Base-by-base conservation (phyloP, 2,329 filamentous ascomycete species). In the Lasiodiplodia theobromae region DNA sequence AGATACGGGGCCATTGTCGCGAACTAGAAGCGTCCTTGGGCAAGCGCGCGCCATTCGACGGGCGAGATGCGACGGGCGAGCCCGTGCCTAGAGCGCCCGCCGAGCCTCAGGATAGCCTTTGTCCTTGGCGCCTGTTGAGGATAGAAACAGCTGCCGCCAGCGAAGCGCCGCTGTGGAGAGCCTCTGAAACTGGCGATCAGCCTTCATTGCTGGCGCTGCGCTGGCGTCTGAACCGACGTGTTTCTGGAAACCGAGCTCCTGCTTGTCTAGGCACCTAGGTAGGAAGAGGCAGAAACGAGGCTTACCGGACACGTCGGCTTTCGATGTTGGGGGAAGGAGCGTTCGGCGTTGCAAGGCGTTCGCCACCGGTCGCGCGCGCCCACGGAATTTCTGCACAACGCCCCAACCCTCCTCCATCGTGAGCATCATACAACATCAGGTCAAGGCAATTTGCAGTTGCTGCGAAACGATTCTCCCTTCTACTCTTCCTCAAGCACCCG, bases 401-500 rank as follows among this genome's bases (percentile, higher is more conserved):
- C 8, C 58, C n/a, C 40, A 47, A 21, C 28, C 38, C n/a, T 23
- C 2, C 34, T 23, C 2, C 34, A 58, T 12, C 10, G 18, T n/a
- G 37, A 60, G 28, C 4, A 28, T 5, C 7, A 28, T 4, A 28
- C 28, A 28, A 21, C 44, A 47, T 21, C 31, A 34, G 31, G 7
- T 2, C 8, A 3, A 34, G 8, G 8, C 8, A 34, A 10, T 7
- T 34, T 34, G 31, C 8, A 7, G 8, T 10, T 10, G 31, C 7
- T 34, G 6, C 8, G 31, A 34, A 34, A 34, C 31, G 6, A 10
- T 5, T 5, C 10, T 40, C n/a, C 12, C 1, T 4, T 10, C 2
- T 25, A 11, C 31, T 56, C 63, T 66, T 66, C 63, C 63, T 66
- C 63, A 66, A 66, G 63, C 37, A 40, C 51, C 51, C n/a, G 51